Percentiles rank a stretch among this genome's conserved stretches.
These are phyloP conservation scores for Funneliformis mosseae DNA, from an alignment of 192 early-diverging fungal species.

Conservation along the genomic window DNA sequence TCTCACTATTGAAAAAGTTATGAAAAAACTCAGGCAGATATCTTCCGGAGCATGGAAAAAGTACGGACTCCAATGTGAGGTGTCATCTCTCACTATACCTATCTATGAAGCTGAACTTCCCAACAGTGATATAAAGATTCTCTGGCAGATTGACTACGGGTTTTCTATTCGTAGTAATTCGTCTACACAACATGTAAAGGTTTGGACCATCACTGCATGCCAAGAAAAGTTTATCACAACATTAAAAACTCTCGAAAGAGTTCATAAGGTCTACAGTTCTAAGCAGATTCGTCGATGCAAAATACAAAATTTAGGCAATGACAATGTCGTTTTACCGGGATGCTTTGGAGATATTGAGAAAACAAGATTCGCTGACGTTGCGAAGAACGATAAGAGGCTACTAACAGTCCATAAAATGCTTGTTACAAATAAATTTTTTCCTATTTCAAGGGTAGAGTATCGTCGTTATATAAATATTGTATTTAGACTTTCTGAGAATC, in stretches of 20 bases:
- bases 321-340: conserved; percentile 3
- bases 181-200: conserved; percentile 4
- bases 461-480: neutral
- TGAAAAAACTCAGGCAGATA: conserved; percentile 8
- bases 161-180: conserved; percentile 2
- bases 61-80: neutral
- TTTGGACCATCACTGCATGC: conserved; percentile 10
- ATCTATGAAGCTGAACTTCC: conserved; percentile 5
- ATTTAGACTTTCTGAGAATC: neutral
- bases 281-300: neutral
- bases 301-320: neutral
- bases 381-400: neutral
- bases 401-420: conserved; percentile 19
- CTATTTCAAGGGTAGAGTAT: conserved; percentile 23
- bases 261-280: conserved; percentile 7
- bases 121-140: neutral
- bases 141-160: conserved; percentile 28
- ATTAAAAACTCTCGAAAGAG: conserved; percentile 7
- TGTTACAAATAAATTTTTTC: conserved; percentile 29
- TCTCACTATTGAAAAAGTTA: neutral
- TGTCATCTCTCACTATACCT: neutral
- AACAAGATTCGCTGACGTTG: neutral
- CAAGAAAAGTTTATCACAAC: neutral
- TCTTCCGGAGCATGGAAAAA: conserved; percentile 20
- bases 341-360: neutral